A percentile compares a stretch with the other conserved stretches of the same genome.
Conservation (phyloP, 2,329 filamentous ascomycete species). For the Cladosporium phlei region DNA sequence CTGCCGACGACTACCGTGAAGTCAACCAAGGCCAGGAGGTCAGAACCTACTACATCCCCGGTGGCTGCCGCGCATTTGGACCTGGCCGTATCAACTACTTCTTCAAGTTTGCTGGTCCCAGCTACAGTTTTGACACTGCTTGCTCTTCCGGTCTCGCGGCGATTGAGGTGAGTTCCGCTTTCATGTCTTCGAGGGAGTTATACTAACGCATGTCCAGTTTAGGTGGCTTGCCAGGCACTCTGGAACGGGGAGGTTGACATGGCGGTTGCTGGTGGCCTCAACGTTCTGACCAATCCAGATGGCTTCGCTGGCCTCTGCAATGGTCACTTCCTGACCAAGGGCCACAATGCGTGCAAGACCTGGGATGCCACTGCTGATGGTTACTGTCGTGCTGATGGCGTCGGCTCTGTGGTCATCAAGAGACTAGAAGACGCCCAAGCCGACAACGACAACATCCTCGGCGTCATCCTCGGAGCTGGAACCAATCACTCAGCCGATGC, state of each 20-base stretch:
- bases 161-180: conserved; percentile 14
- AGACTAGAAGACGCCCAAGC: conserved; percentile 29
- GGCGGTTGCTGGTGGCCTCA: conserved; percentile 28
- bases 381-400: conserved; percentile 29
- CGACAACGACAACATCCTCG: conserved; percentile 31
- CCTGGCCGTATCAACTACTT: conserved; percentile 25
- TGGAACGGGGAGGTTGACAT: conserved; percentile 29
- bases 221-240: conserved; percentile 23
- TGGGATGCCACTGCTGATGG: conserved; percentile 28
- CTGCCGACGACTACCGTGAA: conserved; percentile 32
- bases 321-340: conserved; percentile 26
- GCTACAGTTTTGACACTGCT: conserved; percentile 28
- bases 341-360: conserved; percentile 23
- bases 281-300: conserved; percentile 28
- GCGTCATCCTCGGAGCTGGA: conserved; percentile 19
- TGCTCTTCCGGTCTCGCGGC: conserved; percentile 27
- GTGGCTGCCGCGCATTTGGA: conserved; percentile 25
- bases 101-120: conserved; percentile 26
- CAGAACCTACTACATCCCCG: conserved; percentile 23
- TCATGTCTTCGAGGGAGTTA: background rate
- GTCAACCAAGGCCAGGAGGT: conserved; percentile 26
- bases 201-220: no score
- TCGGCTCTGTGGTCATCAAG: conserved; percentile 28
- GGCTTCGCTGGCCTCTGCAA: conserved; percentile 22
- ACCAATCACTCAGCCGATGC: conserved; percentile 27